Base-by-base conservation (phyloP, 371 early-diverging fungal genomes). In the Globomyces sp. region DNA sequence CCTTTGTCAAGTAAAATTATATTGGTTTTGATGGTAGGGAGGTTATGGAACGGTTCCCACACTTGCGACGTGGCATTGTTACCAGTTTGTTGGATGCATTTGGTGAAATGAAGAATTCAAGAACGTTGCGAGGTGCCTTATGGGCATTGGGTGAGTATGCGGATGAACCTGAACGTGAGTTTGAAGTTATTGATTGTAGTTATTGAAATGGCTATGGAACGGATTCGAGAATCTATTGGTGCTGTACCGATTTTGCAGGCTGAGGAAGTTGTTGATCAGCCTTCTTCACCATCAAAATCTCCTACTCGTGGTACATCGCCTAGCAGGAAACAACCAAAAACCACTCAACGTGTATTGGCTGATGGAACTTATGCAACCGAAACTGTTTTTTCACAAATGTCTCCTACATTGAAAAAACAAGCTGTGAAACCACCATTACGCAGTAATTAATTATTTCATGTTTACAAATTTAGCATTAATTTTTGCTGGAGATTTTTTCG, bases 331-430 rank as follows among this genome's bases (percentile, higher is more conserved):
- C 24, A 24, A 24, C 24, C 24, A 24, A 71, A 86, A 40, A 82
- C 89, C 5, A 77, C 86, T 46, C 86, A 90, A 13, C 87, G 94
- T 55, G 85, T 98, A 13, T 83, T 96, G 57, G 90, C 97, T 2
- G 98, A 98, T 79, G 98, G 98, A 46, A 96, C 97, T 2, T 98
- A 98, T 72, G 98, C 97, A 2, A 92, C 95, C 6, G 96, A 98
- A 78, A 91, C 89, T 68, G 92, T 93, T 2, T 77, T 78, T 57
- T 60, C 72, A 44, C 42, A 44, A 55, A 55, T 39, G 55, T 36
- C 6, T 5, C 6, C 40, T 40, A 87, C 88, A 10, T 81, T 83
- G 37, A 58, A 3, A 3, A 41, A n/a, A 45, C 63, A 9, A 10
- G 37, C 1, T 6, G 41, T 41, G 9, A 49, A 36, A 46, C 52